Evolutionary conservation across 2,329 filamentous ascomycete genomes (phyloP), one percentile per base, ranked within the genome.

Genomic region (Cercospora beticola): DNA sequence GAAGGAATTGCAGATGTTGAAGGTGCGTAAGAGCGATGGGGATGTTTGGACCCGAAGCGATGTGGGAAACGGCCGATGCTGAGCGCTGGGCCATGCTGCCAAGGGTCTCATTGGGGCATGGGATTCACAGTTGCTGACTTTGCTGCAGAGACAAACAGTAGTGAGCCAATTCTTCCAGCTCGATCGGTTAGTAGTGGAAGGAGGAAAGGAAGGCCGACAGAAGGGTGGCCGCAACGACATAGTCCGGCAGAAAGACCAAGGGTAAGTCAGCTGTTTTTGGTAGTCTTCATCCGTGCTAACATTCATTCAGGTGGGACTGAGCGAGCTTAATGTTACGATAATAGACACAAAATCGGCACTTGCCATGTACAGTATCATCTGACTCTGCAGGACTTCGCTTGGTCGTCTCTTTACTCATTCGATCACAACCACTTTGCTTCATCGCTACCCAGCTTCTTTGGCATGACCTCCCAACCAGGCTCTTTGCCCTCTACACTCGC

Each of bases 91-190:
- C 21, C 12, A 30, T 16, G 12, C 23, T 54, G 4, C 5, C 21
- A 16, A 26, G 23, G 46, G 21, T n/a, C 16, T n/a, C 18, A 12
- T n/a, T 16, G 5, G 8, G 10, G 40, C 31, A 18, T 52, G 36
- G 4, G 6, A 14, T 33, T 16, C 9, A 21, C 7, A 59, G 10
- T 40, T 57, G 76, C 81, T 86, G 70, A 86, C 78, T 33, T 12
- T 14, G 33, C 31, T 69, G 75, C 83, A 98, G 95, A 90, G 95
- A 79, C 95, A 98, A 90, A 96, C 94, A 10, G 87, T 95, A 62
- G 88, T 99, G 77, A 96, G 93, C 79, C 92, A 97, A 79, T 98
- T 98, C 82, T 98, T 92, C 83, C 92, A 97, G 82, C 81, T 96
- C 71, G 94, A 98, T 78, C 87, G 89, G 77, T 86, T 99, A 81